These are phyloP conservation scores for Apiotrichum laibachii DNA, from an alignment of 1,284 basidiomycete species.

Conservation along the genomic window DNA sequence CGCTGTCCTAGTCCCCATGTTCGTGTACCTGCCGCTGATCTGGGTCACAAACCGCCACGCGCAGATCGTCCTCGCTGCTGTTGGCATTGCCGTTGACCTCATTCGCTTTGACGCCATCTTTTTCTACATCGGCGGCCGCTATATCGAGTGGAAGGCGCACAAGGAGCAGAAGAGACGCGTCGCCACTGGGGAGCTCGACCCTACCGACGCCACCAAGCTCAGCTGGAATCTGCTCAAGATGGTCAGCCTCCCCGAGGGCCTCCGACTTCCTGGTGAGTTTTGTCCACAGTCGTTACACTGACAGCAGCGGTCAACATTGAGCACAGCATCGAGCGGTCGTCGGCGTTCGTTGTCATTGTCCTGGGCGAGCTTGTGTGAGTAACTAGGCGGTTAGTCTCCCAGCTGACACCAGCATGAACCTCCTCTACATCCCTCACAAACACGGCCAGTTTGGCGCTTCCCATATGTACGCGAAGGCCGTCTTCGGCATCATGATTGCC, in stretches of 20 bases:
- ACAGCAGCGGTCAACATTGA: slow-evolving; percentile 51
- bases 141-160: neutral
- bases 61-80: slow-evolving; percentile 33
- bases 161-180: neutral
- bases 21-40: slow-evolving; percentile 46
- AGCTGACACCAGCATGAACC: slow-evolving; percentile 5
- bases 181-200: neutral
- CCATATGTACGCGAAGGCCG: slow-evolving; percentile 44
- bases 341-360: slow-evolving; percentile 51
- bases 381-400: neutral
- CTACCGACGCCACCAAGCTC: neutral
- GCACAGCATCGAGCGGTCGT: slow-evolving; percentile 50
- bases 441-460: slow-evolving; percentile 26
- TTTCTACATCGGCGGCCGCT: slow-evolving; percentile 20
- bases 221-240: slow-evolving; percentile 14
- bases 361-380: slow-evolving; percentile 6
- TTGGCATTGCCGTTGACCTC: slow-evolving; percentile 32
- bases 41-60: slow-evolving; percentile 33
- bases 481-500: slow-evolving; percentile 50
- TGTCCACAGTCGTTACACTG: neutral
- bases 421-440: slow-evolving; percentile 13
- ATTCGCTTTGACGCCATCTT: slow-evolving; percentile 26
- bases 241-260: slow-evolving; percentile 16
- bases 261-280: slow-evolving; percentile 34
- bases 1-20: slow-evolving; percentile 40